phyloP scores from a whole-genome alignment of 1,139 yeast species.

The Hyphopichia buzzinii region DNA sequence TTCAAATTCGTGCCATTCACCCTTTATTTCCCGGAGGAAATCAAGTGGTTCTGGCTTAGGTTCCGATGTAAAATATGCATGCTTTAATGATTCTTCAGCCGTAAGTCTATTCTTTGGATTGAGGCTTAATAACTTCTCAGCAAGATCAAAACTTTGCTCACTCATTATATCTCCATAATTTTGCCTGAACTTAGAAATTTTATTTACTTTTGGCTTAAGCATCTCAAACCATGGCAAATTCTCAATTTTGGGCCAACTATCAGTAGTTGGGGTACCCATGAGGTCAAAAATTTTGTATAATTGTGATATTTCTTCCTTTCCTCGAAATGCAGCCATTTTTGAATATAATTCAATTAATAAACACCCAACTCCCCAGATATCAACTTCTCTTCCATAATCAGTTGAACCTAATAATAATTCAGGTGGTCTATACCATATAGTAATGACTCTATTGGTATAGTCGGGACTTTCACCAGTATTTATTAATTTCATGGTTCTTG shows the following conservation, averaged over 20 bases:
- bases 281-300: constrained; percentile 69
- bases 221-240: constrained; percentile 91
- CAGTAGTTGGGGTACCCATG: constrained; percentile 81
- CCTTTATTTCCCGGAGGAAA: constrained; percentile 55
- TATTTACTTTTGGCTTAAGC: constrained; percentile 58
- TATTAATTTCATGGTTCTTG: constrained; percentile 69
- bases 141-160: constrained; percentile 62
- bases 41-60: constrained; percentile 62
- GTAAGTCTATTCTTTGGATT: constrained; percentile 67
- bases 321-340: constrained; percentile 77
- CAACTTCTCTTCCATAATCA: constrained; percentile 85
- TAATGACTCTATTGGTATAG: constrained; percentile 91
- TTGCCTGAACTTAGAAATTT: constrained; percentile 46
- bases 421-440: constrained; percentile 97
- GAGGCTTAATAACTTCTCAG: constrained; percentile 57
- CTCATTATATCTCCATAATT: constrained; percentile 48
- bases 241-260: constrained; percentile 77
- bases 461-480: constrained; percentile 57
- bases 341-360: constrained; percentile 78
- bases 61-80: constrained; percentile 66
- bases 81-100: constrained; percentile 61
- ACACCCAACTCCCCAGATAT: constrained; percentile 98
- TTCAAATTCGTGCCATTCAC: constrained; percentile 98
- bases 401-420: constrained; percentile 89
- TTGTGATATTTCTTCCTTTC: constrained; percentile 85